Evolutionary conservation across 1,139 yeast species (phyloP).

Genomic region (Blastobotrys elegans): DNA sequence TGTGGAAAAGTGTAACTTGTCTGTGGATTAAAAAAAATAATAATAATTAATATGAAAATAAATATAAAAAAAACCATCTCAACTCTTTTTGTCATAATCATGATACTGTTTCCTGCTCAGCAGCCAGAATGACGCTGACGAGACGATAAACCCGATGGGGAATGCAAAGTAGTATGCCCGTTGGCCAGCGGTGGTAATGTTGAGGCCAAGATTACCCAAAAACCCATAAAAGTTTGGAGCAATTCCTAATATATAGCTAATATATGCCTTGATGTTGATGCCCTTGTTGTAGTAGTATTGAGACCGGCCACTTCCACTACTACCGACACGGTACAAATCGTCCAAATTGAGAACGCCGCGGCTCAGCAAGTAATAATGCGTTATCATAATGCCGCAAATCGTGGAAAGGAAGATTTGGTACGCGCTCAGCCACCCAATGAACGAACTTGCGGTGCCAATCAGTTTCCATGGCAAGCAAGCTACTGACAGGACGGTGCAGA

Average conservation of each 20-base stretch:
- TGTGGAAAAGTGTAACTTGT: constrained; percentile 24
- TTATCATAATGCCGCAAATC: constrained; percentile 65
- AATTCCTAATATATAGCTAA: constrained; percentile 54
- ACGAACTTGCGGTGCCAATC: constrained; percentile 57
- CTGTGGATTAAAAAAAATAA: constrained; percentile 2
- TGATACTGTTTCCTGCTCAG: constrained; percentile 1
- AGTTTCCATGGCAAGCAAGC: constrained; percentile 61
- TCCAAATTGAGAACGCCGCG: constrained; percentile 58
- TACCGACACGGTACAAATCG: constrained; percentile 48
- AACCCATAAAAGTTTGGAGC: constrained; percentile 76
- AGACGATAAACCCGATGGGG: constrained; percentile 19
- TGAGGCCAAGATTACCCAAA: constrained; percentile 46
- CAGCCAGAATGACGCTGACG: constrained; percentile 14
- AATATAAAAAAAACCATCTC: not conserved
- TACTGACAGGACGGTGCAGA: constrained; percentile 23
- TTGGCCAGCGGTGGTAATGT: constrained; percentile 14
- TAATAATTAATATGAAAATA: not conserved
- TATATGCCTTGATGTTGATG: constrained; percentile 53
- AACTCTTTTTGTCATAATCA: not conserved
- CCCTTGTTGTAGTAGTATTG: constrained; percentile 55
- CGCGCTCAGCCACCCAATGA: constrained; percentile 68
- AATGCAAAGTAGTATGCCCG: constrained; percentile 20
- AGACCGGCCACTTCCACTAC: not conserved
- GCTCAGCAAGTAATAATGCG: constrained; percentile 63
- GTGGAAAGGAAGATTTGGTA: constrained; percentile 71